Evolutionary conservation across 768 basidiomycete species (phyloP), one percentile per base, ranked within the genome.

Genomic region (Myochromella boudieri): DNA sequence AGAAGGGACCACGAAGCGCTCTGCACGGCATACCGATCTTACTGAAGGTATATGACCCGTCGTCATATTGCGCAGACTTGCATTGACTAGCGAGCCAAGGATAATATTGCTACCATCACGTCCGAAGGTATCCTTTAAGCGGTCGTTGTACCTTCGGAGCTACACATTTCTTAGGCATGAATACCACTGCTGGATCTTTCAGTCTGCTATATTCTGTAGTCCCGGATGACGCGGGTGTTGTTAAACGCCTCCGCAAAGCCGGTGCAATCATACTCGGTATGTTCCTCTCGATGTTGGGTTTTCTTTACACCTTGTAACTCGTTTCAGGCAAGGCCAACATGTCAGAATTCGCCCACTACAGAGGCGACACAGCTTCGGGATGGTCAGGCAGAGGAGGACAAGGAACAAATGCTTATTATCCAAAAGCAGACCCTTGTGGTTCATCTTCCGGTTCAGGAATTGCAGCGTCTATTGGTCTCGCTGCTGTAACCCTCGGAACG

Each of bases 381-480:
- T 84, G 53, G 53, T 54, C 53, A 7, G 48, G 79, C 74, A 25
- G 46, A 4, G 53, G 53, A 17, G 53, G 53, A 3, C 53, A 54
- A 40, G 39, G 48, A 6, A 50, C 46, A 1, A 50, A 18, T 22
- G 53, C 53, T 1, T 54, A 54, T n/a, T 79, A 67, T 46, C 73
- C 75, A 0, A 68, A 69, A 9, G 75, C 68, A 3, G 75, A 81
- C 51, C 78, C 81, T 2, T 80, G 76, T 49, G 80, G 81, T 1
- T 81, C 78, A 1, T 81, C 79, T 0, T 75, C 79, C 7, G 83
- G 83, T 2, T 79, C 78, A 15, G 82, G 72, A 3, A 68, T 81
- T 24, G 68, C 75, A 18, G 65, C 75, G 2, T 75, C 77, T 1
- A 80, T 78, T 38, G 79, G 80, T n/a, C 64, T 81, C 14, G 61